Evolutionary conservation across 192 early-diverging fungal species (phyloP), one percentile per base, ranked within the genome.

Genomic region (Umbelopsis isabellina): DNA sequence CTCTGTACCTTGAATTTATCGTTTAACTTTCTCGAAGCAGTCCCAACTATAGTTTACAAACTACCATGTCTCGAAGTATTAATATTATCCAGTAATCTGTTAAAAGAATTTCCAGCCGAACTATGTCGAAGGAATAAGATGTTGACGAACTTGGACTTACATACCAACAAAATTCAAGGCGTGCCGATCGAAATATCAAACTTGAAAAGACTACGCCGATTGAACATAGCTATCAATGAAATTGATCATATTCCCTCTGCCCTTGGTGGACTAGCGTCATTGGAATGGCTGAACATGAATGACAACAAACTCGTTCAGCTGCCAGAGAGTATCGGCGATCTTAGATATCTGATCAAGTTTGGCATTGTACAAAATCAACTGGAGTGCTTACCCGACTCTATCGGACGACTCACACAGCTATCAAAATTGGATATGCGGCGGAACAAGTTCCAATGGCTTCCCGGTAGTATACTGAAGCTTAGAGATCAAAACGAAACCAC

Each of bases 231-330:
- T 7, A 84, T 84, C 72, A 84, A 84, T 68, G 70, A 73, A 20
- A 72, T 84, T 20, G 46, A 46, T 0, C 61, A 69, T 5, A 49
- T 84, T 33, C 83, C 83, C 11, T 18, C 37, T 0, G 69, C 75
- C n/a, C 76, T 84, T 27, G 80, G 80, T 7, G 67, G 73, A 21
- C 50, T 80, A 1, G 45, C 18, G 10, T 58, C 71, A 0, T 45
- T 85, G 7, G 82, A 85, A 47, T 85, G 81, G 83, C 65, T 85
- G 3, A 85, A 83, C 22, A 41, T 85, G 2, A 85, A 85, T 44
- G 83, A 85, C 53, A 85, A 85, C 64, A 67, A 75, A 23, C 41
- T 85, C 37, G 44, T 46, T 2, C 55, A 52, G 0, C 50, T 85
- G 1, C 83, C 83, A 0, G 46, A 66, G 3, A 74, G 69, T 1